Base-by-base conservation (phyloP, 2,329 filamentous ascomycete species). In the Verticillium tricorpus region DNA sequence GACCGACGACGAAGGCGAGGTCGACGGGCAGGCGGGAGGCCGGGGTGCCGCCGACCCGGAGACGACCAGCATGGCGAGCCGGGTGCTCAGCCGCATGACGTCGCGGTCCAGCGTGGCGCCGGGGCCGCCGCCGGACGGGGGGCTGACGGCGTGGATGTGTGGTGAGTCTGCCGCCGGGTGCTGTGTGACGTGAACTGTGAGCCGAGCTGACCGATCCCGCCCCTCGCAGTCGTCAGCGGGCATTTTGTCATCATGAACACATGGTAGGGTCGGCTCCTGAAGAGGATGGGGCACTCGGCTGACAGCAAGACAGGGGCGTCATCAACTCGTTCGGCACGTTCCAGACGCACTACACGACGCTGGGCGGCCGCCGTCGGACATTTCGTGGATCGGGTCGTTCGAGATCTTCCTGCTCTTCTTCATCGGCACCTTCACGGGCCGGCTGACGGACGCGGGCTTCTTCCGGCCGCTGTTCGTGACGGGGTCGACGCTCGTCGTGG, bases 271-370 rank as follows among this genome's bases (percentile, higher is more conserved):
- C 5, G 25, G 9, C 17, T 22, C 7, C 12, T 14, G 22, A 19
- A 2, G 19, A 12, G 15, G 14, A 19, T 2, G 58, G 56, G 62
- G 9, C n/a, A 61, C 59, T 19, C 11, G 9, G 14, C 54, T 56
- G 54, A 32, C 54, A 17, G 54, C 11, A 9, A 28, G 2, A 0
- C 58, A 76, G 75, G 81, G 83, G 83, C 37, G 78, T 81, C 66
- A 77, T 83, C 66, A 83, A 81, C 71, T 83, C 81, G 1, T 86
- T 85, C 62, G 82, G 83, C n/a, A 73, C 80, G 5, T 86, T 84
- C 66, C 81, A 86, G 63, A 72, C 79, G 0, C 84, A 85, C 72
- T 85, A 85, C 69, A 73, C 71, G 5, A 68, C 72, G 5, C 63
- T 70, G 64, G 65, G 5, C 76, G 76, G 0, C 67, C 77, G 0